Evolutionary conservation across 305 asterid species (phyloP), one percentile per base, ranked within the genome.

Genomic region (Salvia sclarea): DNA sequence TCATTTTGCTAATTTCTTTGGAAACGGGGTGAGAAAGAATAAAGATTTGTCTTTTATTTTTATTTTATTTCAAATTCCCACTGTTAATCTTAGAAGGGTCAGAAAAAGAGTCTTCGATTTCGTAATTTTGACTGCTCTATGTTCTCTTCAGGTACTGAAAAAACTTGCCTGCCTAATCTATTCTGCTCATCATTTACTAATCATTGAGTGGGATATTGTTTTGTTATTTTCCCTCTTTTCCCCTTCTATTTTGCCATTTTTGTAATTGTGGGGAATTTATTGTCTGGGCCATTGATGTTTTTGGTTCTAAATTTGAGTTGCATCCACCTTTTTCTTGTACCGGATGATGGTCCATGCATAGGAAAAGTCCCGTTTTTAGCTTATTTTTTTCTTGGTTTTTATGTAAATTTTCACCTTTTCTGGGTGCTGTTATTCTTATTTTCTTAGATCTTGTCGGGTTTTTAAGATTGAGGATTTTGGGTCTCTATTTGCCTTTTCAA

Each of bases 111-210:
- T 67, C 25, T 56, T 55, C 61, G 18, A 68, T 45, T 72, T 71
- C 72, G 65, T 70, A 54, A 64, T 75, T 75, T 72, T 56, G 74
- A 55, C 73, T 60, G 74, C 75, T 71, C 61, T 73, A 45, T 37
- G 69, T 71, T 79, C 45, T 41, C 54, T 70, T 74, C 78, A 79
- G 87, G 86, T 82, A 73, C 73, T 61, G 44, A 13, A 11, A 61
- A 54, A 14, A 45, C 58, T 78, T 64, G 52, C 38, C 37, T 25
- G 14, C 41, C 66, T 61, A 47, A 70, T 47, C 68, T 66, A 49
- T 69, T 67, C 33, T 53, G 47, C 64, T 80, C 75, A 80, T 84
- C 75, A 81, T 76, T 79, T 71, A 52, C 68, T 64, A 81, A 87
- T 84, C 75, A 84, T 83, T 78, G 81, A 82, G 57, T 58, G 3